Percentiles rank a stretch among this genome's conserved stretches.
Conservation (phyloP, 1,284 basidiomycete species). For the Anthracocystis walkeri region DNA sequence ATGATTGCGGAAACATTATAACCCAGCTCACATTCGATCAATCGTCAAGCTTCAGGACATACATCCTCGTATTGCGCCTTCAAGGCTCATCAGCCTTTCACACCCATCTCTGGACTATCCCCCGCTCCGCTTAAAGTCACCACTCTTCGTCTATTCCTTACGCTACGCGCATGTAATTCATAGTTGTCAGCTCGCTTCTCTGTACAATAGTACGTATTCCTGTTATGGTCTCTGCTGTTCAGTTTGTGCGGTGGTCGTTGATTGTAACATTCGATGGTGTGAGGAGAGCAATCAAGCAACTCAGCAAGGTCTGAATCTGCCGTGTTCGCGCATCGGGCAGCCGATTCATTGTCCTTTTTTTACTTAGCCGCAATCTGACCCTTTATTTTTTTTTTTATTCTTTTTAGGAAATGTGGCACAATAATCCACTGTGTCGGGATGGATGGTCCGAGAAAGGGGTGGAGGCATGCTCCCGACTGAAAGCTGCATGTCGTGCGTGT, state of each 20-base stretch:
- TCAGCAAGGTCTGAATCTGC: neutral
- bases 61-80: neutral
- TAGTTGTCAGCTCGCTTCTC: slow-evolving; percentile 11
- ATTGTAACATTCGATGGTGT: neutral
- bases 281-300: neutral
- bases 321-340: neutral
- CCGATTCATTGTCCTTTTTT: neutral
- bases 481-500: too few relatives aligned
- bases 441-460: too few relatives aligned
- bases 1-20: neutral
- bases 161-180: slow-evolving; percentile 22
- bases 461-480: too few relatives aligned
- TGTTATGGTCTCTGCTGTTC: too few relatives aligned
- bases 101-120: neutral
- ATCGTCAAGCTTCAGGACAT: too few relatives aligned
- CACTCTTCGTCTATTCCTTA: neutral
- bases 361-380: neutral
- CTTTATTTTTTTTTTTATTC: neutral
- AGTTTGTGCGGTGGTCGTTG: neutral
- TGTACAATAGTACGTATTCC: slow-evolving; percentile 14
- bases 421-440: too few relatives aligned
- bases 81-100: neutral
- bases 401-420: neutral
- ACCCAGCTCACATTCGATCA: too few relatives aligned
- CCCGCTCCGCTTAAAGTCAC: neutral